Percentiles rank a stretch among this genome's conserved stretches.
Evolutionary conservation across 2,329 filamentous ascomycete species (phyloP).

Genomic region (Sodiomyces alkalinus): DNA sequence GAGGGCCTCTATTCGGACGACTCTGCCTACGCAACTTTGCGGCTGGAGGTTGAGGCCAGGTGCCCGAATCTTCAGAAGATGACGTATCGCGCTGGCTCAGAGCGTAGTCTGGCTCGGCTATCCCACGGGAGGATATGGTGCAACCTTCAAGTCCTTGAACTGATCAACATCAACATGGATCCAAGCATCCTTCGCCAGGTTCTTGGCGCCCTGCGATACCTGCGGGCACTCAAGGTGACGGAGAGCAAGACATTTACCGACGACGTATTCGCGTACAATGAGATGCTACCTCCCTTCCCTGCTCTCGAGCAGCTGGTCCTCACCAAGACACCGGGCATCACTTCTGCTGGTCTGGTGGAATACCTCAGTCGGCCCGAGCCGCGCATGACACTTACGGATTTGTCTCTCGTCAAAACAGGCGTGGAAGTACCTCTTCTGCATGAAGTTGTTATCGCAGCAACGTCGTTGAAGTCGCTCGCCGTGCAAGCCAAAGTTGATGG

Average conservation of each 20-base stretch:
- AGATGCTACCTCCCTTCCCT: slow-evolving; percentile 57
- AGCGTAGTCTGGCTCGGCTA: slow-evolving; percentile 60
- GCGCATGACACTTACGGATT: slow-evolving; percentile 43
- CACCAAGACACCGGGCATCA: slow-evolving; percentile 56
- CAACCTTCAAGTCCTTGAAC: slow-evolving; percentile 57
- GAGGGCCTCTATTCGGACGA: slow-evolving; percentile 80
- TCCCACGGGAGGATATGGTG: slow-evolving; percentile 51
- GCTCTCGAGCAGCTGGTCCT: slow-evolving; percentile 59
- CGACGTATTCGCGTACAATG: slow-evolving; percentile 53
- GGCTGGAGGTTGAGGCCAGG: slow-evolving; percentile 69
- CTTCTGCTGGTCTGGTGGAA: slow-evolving; percentile 50
- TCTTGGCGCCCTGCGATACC: slow-evolving; percentile 46
- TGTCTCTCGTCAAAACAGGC: slow-evolving; percentile 60
- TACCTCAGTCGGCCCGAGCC: slow-evolving; percentile 51
- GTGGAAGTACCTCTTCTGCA: slow-evolving; percentile 49
- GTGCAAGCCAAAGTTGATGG: slow-evolving; percentile 34
- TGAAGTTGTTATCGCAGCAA: slow-evolving; percentile 41
- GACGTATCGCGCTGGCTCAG: slow-evolving; percentile 66
- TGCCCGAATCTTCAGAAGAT: slow-evolving; percentile 81
- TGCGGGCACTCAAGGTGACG: slow-evolving; percentile 62
- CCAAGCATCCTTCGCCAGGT: slow-evolving; percentile 55
- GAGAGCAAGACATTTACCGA: slow-evolving; percentile 59
- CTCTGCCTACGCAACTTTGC: slow-evolving; percentile 54
- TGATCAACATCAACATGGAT: slow-evolving; percentile 54
- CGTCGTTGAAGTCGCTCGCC: slow-evolving; percentile 40